Conservation (phyloP, 2,329 filamentous ascomycete species). For the Stagonosporopsis rhizophila region DNA sequence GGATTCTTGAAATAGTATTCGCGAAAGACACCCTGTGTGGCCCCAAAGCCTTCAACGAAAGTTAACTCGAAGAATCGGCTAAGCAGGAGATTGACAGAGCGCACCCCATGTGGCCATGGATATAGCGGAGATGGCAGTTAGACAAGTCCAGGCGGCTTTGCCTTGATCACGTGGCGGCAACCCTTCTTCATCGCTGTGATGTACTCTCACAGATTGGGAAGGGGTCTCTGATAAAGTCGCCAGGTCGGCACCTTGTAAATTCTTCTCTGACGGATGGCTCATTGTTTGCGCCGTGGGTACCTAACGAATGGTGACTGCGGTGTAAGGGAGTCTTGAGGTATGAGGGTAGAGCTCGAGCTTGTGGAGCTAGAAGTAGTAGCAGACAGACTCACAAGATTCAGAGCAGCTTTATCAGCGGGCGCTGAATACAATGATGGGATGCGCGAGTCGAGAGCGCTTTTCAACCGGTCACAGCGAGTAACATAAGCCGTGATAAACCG, state of each 20-base stretch:
- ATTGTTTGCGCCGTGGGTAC: not conserved
- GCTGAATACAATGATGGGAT: not conserved
- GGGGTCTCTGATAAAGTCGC: not conserved
- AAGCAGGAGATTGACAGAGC: not conserved
- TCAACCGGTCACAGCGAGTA: not conserved
- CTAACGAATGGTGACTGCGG: too few species aligned
- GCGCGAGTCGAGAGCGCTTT: not conserved
- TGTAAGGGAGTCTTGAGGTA: not conserved
- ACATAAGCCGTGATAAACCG: not conserved
- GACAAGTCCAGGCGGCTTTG: slow-evolving; percentile 5
- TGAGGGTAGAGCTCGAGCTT: not conserved
- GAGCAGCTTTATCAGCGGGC: not conserved
- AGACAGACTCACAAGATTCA: not conserved
- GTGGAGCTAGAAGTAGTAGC: not conserved
- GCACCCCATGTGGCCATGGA: slow-evolving; percentile 4
- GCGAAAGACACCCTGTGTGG: slow-evolving; percentile 5
- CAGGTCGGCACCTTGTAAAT: not conserved
- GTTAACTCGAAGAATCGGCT: not conserved
- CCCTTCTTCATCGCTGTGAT: not conserved
- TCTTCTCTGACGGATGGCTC: not conserved
- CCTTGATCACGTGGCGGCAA: not conserved
- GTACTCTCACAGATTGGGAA: not conserved
- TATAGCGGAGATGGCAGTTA: slow-evolving; percentile 1
- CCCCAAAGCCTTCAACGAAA: not conserved
- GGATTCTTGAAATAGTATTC: slow-evolving; percentile 6